Evolutionary conservation across 352 stramenopile genomes (phyloP), one percentile per base, ranked within the genome.

Genomic region (Pilasporangium apinafurcum): DNA sequence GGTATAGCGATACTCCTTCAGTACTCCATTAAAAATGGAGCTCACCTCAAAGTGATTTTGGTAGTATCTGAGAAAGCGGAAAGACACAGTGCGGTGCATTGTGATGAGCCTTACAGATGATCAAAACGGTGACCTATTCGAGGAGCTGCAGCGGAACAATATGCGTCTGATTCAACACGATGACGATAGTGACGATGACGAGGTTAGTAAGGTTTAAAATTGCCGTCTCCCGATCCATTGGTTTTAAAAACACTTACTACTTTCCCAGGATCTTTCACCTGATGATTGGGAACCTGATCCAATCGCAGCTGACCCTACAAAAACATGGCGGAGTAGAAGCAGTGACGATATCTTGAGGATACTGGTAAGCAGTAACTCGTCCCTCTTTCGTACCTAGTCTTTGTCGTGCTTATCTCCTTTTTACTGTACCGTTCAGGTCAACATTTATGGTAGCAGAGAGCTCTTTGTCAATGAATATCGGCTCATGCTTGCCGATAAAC

Each of bases 391-490:
- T n/a, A n/a, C 26, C 26, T 12, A 7, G 7, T 16, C 27, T 16
- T 27, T 16, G 5, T 34, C 14, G 10, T 22, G 32, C 16, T n/a
- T n/a, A n/a, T 35, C 26, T 12, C 9, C 5, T 16, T 36, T 16
- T 27, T 16, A 7, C 30, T 17, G 10, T 22, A 26, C 16, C 35
- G 10, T 32, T 4, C 48, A 87, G 75, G 75, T 87, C 12, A 97
- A 96, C 34, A 99, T 99, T 49, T 99, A 99, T 62, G 96, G 96
- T 31, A 98, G 88, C 53, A 97, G 97, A 37, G 95, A 98, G 53
- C 59, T 99, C 13, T 99, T 99, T 67, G 94, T 99, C n/a, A 97
- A 97, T 65, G 96, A 99, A 65, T 99, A 99, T 59, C 72, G 95
- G 16, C 76, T 98, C 51, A 98, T 99, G 90, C 68, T 99, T 21